Base-by-base conservation (phyloP, 768 basidiomycete genomes). In the Cubamyces lactineus region DNA sequence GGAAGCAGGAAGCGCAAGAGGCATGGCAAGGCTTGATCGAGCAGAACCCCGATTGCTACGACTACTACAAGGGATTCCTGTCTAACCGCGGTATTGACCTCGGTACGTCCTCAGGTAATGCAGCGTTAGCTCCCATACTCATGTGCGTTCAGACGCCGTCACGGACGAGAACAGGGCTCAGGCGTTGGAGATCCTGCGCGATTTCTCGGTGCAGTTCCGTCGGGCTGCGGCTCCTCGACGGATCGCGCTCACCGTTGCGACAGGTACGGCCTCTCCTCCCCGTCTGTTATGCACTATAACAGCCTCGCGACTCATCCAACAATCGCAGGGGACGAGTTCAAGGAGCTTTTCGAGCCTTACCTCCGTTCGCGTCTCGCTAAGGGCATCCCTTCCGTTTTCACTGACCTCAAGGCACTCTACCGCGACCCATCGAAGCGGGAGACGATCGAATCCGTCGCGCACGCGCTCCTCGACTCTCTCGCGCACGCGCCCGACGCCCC, bases 311-410 rank as follows among this genome's bases (percentile, higher is more conserved):
- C 13, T 54, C 19, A 43, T 56, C 34, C 6, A 34, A 34, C 5
- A 19, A 15, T 1, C 61, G 1, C 69, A 85, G 90, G 85, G 21
- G 86, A 88, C 19, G 77, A 82, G 21, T 98, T 98, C 78, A 82
- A 77, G 54, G 74, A 79, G 30, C 79, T 90, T 12, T 84, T 84
- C 6, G 79, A 80, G 59, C 75, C 81, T 4, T 98, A 98, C 73
- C 75, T 98, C 49, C 69, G 81, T 6, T 78, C 80, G 4, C 90
- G 84, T 9, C 78, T 99, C 13, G 81, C 80, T 43, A 93, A 92
- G 70, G 96, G 96, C 65, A 81, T 98, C 41, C 97, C 97, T 2
- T 97, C 94, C 2, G 78, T 98, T 2, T 99, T 98, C 70, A 86
- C 89, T 17, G 96, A 98, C 74, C 70, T 98, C 72, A 98, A 98